Evolutionary conservation across 352 stramenopile genomes (phyloP), one percentile per base, ranked within the genome.

Genomic region (Nothophytophthora sp.): DNA sequence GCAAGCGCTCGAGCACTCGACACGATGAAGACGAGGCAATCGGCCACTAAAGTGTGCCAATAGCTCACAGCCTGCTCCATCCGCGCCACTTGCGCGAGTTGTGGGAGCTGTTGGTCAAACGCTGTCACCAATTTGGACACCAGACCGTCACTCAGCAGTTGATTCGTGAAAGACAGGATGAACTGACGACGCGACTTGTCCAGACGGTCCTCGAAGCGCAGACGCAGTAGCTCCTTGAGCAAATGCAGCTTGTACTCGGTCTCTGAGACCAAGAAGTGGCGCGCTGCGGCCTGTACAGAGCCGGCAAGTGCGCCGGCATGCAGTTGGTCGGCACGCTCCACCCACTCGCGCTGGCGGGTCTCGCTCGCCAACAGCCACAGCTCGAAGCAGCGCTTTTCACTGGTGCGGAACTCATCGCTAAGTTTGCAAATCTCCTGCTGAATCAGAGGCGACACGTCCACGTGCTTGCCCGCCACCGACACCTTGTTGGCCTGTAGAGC

Each of bases 341-440:
- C 66, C 61, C 74, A 83, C 43, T 86, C 75, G 36, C 84, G 81
- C 45, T 76, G 78, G 36, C 70, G 53, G 28, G 70, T 60, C 33
- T 94, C 79, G 43, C 84, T 94, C 4, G 84, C 84, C 47, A 92
- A 42, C 39, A 90, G 72, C 84, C 84, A 94, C 20, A 88, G 73
- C 56, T 88, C 72, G 22, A 92, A 76, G 63, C 81, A 89, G 22
- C 58, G 66, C 50, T 67, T 65, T 49, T 92, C 81, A 32, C 73
- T 86, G 28, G 72, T 55, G 34, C 66, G 57, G 55, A 88, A 90
- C 58, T 92, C 81, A 56, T 94, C 84, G 29, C 79, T 91, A 42
- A 92, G 73, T 53, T 88, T 82, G 49, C 68, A 61, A 33, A 94
- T 90, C 50, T 92, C 81, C 42, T 90, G 73, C 50, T 92, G 81